Conservation (phyloP, 2,329 filamentous ascomycete species). For the Beauveria rudraprayagi region DNA sequence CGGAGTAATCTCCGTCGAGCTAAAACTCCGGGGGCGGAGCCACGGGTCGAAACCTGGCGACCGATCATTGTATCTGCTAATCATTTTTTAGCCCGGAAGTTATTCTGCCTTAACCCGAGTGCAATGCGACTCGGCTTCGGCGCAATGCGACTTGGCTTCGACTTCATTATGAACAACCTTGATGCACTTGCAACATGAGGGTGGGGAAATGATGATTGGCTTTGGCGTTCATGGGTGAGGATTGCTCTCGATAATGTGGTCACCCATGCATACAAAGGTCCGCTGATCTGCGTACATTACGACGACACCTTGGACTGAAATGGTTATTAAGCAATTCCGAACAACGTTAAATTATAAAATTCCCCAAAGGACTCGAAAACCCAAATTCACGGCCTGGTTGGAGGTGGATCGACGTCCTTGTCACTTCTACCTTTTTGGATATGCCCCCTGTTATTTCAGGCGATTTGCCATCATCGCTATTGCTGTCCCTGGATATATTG, state of each 20-base stretch:
- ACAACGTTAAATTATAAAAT: background rate
- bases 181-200: background rate
- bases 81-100: background rate
- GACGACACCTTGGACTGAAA: too few relatives aligned
- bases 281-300: too few relatives aligned
- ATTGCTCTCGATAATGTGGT: too few relatives aligned
- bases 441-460: background rate
- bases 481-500: background rate
- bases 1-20: background rate
- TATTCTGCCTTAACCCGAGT: background rate
- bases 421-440: constrained; percentile 5
- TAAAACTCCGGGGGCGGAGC: background rate
- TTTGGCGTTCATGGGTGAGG: too few relatives aligned
- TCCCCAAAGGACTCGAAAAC: background rate
- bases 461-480: constrained; percentile 3
- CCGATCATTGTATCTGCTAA: background rate
- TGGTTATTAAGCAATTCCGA: background rate
- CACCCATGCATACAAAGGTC: too few relatives aligned
- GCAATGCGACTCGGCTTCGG: too few relatives aligned
- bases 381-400: background rate
- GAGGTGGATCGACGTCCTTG: constrained; percentile 3
- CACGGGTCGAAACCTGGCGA: background rate
- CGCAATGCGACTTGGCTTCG: too few relatives aligned
- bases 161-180: too few relatives aligned
- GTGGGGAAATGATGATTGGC: too few relatives aligned